Evolutionary conservation across 2,329 filamentous ascomycete genomes (phyloP).

Genomic region (Exophiala sideris): DNA sequence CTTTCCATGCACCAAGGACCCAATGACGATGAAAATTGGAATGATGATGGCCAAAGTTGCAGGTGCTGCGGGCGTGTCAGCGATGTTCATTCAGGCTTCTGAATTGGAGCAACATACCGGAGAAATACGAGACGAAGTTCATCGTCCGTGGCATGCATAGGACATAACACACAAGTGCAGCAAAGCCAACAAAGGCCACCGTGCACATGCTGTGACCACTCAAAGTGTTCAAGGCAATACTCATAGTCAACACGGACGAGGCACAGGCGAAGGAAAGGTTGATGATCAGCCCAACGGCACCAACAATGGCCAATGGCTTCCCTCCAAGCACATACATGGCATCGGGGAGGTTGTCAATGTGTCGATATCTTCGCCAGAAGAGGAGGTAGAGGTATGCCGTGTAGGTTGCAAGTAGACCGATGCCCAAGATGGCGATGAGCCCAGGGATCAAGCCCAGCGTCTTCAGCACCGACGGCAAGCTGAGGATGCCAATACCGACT

Average conservation of each 20-base stretch:
- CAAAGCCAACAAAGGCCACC: slow-evolving; percentile 53
- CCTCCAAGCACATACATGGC: slow-evolving; percentile 57
- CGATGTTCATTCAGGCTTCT: not conserved
- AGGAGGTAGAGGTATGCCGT: slow-evolving; percentile 51
- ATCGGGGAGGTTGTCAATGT: slow-evolving; percentile 59
- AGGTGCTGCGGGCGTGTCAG: slow-evolving; percentile 31
- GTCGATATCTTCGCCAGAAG: slow-evolving; percentile 49
- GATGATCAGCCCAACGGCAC: slow-evolving; percentile 54
- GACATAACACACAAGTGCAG: slow-evolving; percentile 50
- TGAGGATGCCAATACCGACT: slow-evolving; percentile 43
- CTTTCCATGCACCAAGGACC: slow-evolving; percentile 57
- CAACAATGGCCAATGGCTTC: slow-evolving; percentile 52
- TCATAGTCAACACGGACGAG: slow-evolving; percentile 61
- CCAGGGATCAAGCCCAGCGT: slow-evolving; percentile 47
- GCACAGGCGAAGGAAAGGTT: slow-evolving; percentile 61
- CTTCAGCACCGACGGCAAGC: slow-evolving; percentile 44
- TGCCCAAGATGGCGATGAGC: slow-evolving; percentile 44
- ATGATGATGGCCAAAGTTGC: slow-evolving; percentile 58
- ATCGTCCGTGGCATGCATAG: slow-evolving; percentile 56
- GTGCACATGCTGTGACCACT: slow-evolving; percentile 55
- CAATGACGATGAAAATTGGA: slow-evolving; percentile 47
- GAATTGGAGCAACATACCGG: slow-evolving; percentile 26
- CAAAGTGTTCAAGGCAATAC: slow-evolving; percentile 59
- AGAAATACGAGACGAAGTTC: slow-evolving; percentile 53
- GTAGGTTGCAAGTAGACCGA: slow-evolving; percentile 49